Evolutionary conservation across 495 filamentous ascomycete genomes (phyloP), one percentile per base, ranked within the genome.

Genomic region (Pyrenopolyporus hunteri): DNA sequence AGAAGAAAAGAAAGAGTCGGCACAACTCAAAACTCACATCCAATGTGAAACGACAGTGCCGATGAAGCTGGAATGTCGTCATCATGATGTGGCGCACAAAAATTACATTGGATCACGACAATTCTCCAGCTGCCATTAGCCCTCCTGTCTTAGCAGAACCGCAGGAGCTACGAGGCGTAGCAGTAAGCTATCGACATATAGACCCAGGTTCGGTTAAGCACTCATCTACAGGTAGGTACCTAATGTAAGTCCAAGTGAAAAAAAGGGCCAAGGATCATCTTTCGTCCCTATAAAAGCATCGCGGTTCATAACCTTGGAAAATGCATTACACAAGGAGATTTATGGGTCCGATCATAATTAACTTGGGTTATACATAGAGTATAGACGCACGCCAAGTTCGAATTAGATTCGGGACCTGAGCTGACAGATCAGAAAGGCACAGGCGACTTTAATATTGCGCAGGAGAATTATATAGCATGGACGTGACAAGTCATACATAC

Each of bases 141-240:
- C 45, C 32, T n/a, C n/a, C n/a, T n/a, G 49, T 40, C 44, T 59
- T 39, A 49, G 56, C 61, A 64, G 61, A 64, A 54, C 61, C 61
- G 42, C 61, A 64, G 54, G 28, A 52, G 37, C 23, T 14, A 26
- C 19, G 35, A 20, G 17, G 26, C 4, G 19, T 23, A 6, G 6
- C 14, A n/a, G 23, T 14, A 45, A 25, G 42, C 22, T 20, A 45
- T 9, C 5, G 22, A 14, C 42, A 45, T 26, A 25, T 11, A 31
- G n/a, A n/a, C n/a, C n/a, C n/a, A n/a, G n/a, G n/a, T n/a, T n/a
- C n/a, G n/a, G n/a, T n/a, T n/a, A n/a, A n/a, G n/a, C n/a, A n/a
- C n/a, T n/a, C n/a, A n/a, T n/a, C n/a, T n/a, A n/a, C n/a, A n/a
- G n/a, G n/a, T n/a, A n/a, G n/a, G n/a, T n/a, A n/a, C n/a, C n/a